Conservation (phyloP, 768 basidiomycete genomes). For the Pisolithus microcarpus region DNA sequence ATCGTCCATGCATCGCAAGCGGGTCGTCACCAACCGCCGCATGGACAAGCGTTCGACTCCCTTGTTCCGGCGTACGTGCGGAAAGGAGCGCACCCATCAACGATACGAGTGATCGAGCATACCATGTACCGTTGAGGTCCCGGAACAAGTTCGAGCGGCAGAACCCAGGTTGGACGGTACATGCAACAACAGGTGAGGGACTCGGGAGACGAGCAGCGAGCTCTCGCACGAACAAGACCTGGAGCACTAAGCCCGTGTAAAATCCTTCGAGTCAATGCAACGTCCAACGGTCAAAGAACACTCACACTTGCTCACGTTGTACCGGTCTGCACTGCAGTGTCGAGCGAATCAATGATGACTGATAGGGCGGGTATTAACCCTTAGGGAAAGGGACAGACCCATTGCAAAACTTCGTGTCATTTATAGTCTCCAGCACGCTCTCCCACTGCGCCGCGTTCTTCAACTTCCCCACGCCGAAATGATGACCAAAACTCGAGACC, state of each 20-base stretch:
- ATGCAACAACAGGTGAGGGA: conserved; percentile 17
- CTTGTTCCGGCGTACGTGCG: conserved; percentile 27
- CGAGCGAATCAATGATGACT: neutral
- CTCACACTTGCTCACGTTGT: conserved; percentile 22
- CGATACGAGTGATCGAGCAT: neutral
- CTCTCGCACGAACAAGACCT: conserved; percentile 29
- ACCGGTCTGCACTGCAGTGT: conserved; percentile 11
- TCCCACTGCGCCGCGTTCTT: conserved; percentile 2
- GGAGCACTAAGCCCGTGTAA: conserved; percentile 18
- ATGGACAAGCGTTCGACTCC: conserved; percentile 29
- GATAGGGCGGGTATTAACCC: neutral
- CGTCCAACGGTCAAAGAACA: neutral
- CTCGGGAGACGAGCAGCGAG: conserved; percentile 22
- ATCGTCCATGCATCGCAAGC: conserved; percentile 24
- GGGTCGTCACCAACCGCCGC: conserved; percentile 23
- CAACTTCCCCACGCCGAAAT: conserved; percentile 3
- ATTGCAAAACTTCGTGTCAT: conserved; percentile 16
- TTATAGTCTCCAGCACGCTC: conserved; percentile 20
- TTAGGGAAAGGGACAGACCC: conserved; percentile 7
- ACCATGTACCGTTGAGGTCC: neutral
- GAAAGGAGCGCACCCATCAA: conserved; percentile 8
- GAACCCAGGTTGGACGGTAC: conserved; percentile 27
- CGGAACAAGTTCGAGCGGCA: conserved; percentile 26
- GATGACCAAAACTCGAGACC: conserved; percentile 27
- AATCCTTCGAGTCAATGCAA: neutral